These are phyloP conservation scores for Bruguiera gymnorhiza DNA, from an alignment of 345 rosid genomes.

Conservation along the genomic window DNA sequence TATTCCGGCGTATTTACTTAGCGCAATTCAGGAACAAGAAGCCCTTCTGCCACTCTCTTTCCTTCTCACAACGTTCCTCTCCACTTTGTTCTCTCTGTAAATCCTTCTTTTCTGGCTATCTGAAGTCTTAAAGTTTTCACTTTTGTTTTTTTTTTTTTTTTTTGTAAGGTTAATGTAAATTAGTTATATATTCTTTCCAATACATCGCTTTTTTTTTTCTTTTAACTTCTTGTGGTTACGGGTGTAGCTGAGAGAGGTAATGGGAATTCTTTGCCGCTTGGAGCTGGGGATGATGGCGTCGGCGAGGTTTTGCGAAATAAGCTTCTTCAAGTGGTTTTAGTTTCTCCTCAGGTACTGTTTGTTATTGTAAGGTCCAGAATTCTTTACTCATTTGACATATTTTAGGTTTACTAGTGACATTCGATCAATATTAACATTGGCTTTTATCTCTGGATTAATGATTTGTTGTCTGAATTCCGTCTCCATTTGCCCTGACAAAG, in stretches of 20 bases:
- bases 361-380: not conserved
- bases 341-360: slow-evolving; percentile 77
- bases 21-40: slow-evolving; percentile 30
- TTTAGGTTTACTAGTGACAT: not conserved
- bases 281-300: slow-evolving; percentile 40
- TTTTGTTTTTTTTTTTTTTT: not conserved
- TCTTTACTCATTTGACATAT: not conserved
- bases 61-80: slow-evolving; percentile 25
- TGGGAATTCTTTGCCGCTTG: slow-evolving; percentile 39
- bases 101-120: not conserved
- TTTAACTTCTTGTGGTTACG: slow-evolving; percentile 2
- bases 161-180: not conserved
- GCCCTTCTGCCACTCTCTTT: slow-evolving; percentile 18
- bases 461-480: too few species aligned
- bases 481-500: too few species aligned
- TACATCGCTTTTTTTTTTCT: not conserved
- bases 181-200: not conserved
- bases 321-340: slow-evolving; percentile 84
- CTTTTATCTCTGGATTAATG: too few species aligned
- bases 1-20: slow-evolving; percentile 28
- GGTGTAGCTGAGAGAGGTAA: slow-evolving; percentile 43
- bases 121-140: not conserved
- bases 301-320: slow-evolving; percentile 37
- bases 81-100: slow-evolving; percentile 40
- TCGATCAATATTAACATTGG: too few species aligned